Base-by-base conservation (phyloP, 1,284 basidiomycete genomes). In the Marasmius sp. region DNA sequence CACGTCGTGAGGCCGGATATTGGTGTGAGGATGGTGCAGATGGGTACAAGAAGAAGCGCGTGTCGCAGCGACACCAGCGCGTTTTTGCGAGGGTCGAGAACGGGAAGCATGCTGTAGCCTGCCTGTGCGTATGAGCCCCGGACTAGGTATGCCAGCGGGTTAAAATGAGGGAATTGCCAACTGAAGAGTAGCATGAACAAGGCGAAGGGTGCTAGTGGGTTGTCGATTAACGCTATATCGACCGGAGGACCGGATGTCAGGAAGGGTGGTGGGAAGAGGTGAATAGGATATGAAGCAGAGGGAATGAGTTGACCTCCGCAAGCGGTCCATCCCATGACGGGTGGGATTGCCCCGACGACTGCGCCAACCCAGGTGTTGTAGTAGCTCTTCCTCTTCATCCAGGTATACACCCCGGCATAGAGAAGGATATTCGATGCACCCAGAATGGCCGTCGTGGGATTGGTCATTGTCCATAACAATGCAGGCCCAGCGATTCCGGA, bases 121-220 rank as follows among this genome's bases (percentile, higher is more conserved):
- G 93, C 94, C 69, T 94, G 87, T 0, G 97, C 94, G 76, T 99
- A 99, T 38, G 92, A 92, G 16, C 85, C 87, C 33, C 95, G 86
- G 12, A 97, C 85, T 55, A 95, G 82, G 75, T 98, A 87, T 3
- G 95, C 89, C n/a, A 99, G 82, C 1, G 94, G 79, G 77, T 97
- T 98, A 80, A 99, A 99, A 75, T 99, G 97, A 18, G 97, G 97
- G 75, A 99, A 99, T 73, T 99, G 97, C 97, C 97, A 99, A 62
- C 92, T 92, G 77, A 91, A 99, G 12, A 98, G 85, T 57, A 98
- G 76, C 72, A 87, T 80, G 75, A 92, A 93, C 2, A 98, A 79
- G 1, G 89, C 86, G 59, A 91, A 75, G 0, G 92, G 87, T 0
- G 89, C 86, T 47, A 96, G 84, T 1, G 93, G 88, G 70, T 93